Base-by-base conservation (phyloP, 2,329 filamentous ascomycete species). In the Monilinia aucupariae region DNA sequence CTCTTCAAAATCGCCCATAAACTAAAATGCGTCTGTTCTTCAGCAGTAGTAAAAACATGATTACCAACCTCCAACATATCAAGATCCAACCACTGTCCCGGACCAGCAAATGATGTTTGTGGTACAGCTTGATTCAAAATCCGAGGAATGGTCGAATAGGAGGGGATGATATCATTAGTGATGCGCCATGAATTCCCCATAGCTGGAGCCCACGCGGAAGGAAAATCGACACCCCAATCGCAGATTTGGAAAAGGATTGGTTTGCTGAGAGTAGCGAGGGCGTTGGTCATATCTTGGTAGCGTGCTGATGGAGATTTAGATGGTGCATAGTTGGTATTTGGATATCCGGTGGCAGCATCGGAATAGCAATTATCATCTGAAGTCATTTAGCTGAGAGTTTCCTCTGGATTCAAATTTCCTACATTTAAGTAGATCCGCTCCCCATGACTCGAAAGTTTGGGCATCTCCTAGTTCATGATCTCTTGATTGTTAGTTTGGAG, bases 371-470 rank as follows among this genome's bases (percentile, higher is more conserved):
- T 75, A 61, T 76, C 76, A 62, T 76, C 67, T 68, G 25, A 22
- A 3, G 49, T 3, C 39, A 39, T 66, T 39, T 43, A 67, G 47
- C 71, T 74, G 41, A 25, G 17, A 17, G 17, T 13, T 37, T 32
- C 3, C 2, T 7, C 15, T 22, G 10, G 22, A 27, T 49, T 41
- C 32, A 25, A 49, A 47, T 10, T 20, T 34, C 50, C 12, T 64
- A 73, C 75, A 81, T 74, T 81, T 81, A n/a, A 81, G 63, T 4
- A 75, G 71, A 64, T 76, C 74, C 63, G 74, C 74, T 71, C 30
- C 71, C 72, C 72, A 74, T 13, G 64, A 65, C 1, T 67, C 69
- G 53, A 71, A 71, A 3, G 70, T 69, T n/a, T 64, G 55, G 1
- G 68, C 68, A 64, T 72, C 68, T 20, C 43, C 65, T 15, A 61